Base-by-base conservation (phyloP, 1,139 yeast species). In the Pichia sp. region DNA sequence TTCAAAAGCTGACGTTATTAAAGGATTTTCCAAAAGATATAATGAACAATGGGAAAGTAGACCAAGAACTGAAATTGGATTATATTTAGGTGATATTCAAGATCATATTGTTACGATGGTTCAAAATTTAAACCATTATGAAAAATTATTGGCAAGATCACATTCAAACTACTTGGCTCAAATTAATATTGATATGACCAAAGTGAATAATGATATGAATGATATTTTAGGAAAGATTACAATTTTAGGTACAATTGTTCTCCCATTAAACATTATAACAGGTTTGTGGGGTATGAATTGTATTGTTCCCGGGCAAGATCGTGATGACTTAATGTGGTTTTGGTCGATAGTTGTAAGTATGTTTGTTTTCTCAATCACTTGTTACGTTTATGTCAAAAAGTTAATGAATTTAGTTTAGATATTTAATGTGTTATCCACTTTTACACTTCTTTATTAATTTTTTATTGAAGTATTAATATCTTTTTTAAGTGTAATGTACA, bases 201-300 rank as follows among this genome's bases (percentile, higher is more conserved):
- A 84, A 64, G 96, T 89, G n/a, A 92, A 90, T 67, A 92, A 92
- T 61, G 97, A 90, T 59, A 90, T 95, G 76, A 92, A 92, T 65
- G 97, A 92, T 62, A 96, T 90, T 4, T 76, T 92, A 60, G 96
- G 97, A 4, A 87, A 90, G 63, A 87, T 92, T 49, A 88, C 97
- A 7, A 84, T 92, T 39, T 70, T 92, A 54, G 98, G 98, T 74
- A 89, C 97, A 0, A 86, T 92, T 52, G 96, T 92, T 9, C 71
- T 92, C 52, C 98, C 98, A 3, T 79, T 92, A 75, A 92, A 92
- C 63, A 87, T 92, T 49, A 83, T 92, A 24, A 92, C 98, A 0
- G 98, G 98, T 27, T 71, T 92, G 46, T 92, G 97, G 97, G 98
- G 98, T 52, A 92, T 92, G 98, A 92, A 92, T 69, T 95, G 95